phyloP scores from a whole-genome alignment of 1,139 yeast species.

The Sugiyamaella xylanicola region DNA sequence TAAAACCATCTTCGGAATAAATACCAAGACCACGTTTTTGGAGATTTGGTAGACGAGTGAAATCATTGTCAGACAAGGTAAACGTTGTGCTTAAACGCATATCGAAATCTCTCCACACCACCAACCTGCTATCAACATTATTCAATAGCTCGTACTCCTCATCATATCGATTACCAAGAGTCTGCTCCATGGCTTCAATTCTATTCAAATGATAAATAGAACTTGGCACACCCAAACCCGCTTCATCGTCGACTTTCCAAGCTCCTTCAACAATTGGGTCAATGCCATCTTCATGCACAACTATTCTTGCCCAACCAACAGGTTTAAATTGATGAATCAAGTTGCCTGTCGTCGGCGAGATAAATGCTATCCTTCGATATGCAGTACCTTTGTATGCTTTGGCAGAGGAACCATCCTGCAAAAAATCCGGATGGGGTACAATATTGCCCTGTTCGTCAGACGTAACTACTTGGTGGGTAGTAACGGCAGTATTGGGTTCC shows the following conservation, averaged over 20 bases:
- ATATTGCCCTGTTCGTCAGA: constrained; percentile 30
- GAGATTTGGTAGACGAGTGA: neutral
- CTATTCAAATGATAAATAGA: constrained; percentile 38
- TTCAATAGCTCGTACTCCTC: constrained; percentile 30
- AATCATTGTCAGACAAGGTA: constrained; percentile 10
- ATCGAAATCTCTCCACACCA: constrained; percentile 43
- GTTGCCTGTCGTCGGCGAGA: constrained; percentile 30
- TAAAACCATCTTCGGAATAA: neutral
- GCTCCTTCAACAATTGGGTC: constrained; percentile 35
- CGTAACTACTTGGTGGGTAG: constrained; percentile 21
- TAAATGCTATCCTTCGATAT: constrained; percentile 32
- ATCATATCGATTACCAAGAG: constrained; percentile 27
- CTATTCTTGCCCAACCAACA: constrained; percentile 43
- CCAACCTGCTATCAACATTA: constrained; percentile 25
- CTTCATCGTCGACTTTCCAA: constrained; percentile 42
- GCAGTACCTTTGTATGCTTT: constrained; percentile 37
- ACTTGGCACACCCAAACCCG: constrained; percentile 39
- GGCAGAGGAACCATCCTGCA: constrained; percentile 17
- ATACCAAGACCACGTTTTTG: constrained; percentile 20
- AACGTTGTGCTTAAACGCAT: constrained; percentile 25
- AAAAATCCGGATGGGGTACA: constrained; percentile 32
- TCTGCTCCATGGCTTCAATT: constrained; percentile 21
- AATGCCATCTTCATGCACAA: constrained; percentile 29
- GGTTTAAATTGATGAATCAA: constrained; percentile 28
- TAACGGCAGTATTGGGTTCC: constrained; percentile 30